Conservation (phyloP, 2,329 filamentous ascomycete species). For the Colletotrichum falcatum region DNA sequence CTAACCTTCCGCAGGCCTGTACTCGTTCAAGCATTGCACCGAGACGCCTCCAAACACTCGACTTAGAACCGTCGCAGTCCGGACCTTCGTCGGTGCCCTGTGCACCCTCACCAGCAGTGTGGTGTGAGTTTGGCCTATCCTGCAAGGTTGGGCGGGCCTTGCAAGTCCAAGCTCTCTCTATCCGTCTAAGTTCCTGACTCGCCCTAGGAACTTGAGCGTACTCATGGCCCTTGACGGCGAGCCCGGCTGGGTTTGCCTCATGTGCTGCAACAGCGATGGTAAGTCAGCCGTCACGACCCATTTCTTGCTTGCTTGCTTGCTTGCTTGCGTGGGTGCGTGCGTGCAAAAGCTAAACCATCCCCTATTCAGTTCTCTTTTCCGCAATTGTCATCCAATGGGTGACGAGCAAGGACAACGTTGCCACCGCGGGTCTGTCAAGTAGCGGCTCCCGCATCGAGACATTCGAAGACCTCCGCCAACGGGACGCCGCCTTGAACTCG, state of each 20-base stretch:
- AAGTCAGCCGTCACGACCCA: constrained; percentile 44
- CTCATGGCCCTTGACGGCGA: constrained; percentile 70
- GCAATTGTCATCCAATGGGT: constrained; percentile 73
- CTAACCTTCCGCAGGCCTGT: constrained; percentile 58
- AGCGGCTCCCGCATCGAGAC: constrained; percentile 11
- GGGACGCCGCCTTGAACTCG: constrained; percentile 16
- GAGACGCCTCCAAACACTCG: constrained; percentile 55
- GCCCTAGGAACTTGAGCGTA: constrained; percentile 66
- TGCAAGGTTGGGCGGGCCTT: constrained; percentile 25
- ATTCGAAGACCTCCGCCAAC: constrained; percentile 16
- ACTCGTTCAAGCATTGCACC: constrained; percentile 63
- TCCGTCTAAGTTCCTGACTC: constrained; percentile 18
- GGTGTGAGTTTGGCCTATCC: too few species aligned
- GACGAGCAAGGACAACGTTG: constrained; percentile 59
- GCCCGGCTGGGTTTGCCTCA: constrained; percentile 73
- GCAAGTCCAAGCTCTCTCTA: constrained; percentile 16
- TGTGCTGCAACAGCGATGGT: constrained; percentile 75
- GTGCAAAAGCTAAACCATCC: constrained; percentile 13
- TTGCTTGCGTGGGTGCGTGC: too few species aligned
- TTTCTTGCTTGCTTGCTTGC: background rate
- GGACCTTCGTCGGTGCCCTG: constrained; percentile 70
- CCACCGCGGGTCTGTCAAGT: constrained; percentile 35
- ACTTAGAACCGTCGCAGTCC: constrained; percentile 64
- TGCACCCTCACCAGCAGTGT: constrained; percentile 69
- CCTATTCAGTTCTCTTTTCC: constrained; percentile 66